Evolutionary conservation across 805 yeast genomes (phyloP).

Genomic region (Saccharomyces eubayanus): DNA sequence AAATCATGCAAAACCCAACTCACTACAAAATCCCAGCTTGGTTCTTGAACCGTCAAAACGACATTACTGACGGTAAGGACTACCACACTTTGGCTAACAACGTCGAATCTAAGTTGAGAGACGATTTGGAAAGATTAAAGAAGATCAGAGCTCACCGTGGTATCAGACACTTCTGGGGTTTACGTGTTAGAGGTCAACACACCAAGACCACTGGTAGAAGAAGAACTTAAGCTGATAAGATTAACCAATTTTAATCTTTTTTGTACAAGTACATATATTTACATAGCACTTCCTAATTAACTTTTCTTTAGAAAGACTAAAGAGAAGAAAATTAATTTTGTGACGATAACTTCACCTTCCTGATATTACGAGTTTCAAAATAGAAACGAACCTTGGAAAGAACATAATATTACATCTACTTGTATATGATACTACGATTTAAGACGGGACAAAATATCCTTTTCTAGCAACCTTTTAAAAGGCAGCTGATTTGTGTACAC

Average conservation of each 20-base stretch:
- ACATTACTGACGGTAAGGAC: constrained; percentile 97
- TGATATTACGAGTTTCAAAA: background rate
- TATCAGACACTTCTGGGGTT: constrained; percentile 99
- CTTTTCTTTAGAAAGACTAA: background rate
- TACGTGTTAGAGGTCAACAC: constrained; percentile 99
- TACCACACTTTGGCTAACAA: constrained; percentile 98
- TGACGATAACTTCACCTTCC: background rate
- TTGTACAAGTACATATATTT: background rate
- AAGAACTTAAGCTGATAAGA: constrained; percentile 30
- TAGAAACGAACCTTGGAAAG: background rate
- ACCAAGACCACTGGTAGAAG: constrained; percentile 99
- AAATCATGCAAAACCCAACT: constrained; percentile 99
- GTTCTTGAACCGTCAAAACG: constrained; percentile 99
- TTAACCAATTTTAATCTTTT: background rate
- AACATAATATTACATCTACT: background rate
- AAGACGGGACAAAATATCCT: no score
- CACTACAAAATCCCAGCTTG: constrained; percentile 99
- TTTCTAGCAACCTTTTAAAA: no score
- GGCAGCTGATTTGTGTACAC: no score
- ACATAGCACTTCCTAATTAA: background rate
- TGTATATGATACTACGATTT: background rate
- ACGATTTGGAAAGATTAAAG: constrained; percentile 99
- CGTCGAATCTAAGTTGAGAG: constrained; percentile 99
- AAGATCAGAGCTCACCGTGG: constrained; percentile 99
- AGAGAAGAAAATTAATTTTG: background rate